Evolutionary conservation across 306 rosid genomes (phyloP).

Genomic region (Medicago lupulina): DNA sequence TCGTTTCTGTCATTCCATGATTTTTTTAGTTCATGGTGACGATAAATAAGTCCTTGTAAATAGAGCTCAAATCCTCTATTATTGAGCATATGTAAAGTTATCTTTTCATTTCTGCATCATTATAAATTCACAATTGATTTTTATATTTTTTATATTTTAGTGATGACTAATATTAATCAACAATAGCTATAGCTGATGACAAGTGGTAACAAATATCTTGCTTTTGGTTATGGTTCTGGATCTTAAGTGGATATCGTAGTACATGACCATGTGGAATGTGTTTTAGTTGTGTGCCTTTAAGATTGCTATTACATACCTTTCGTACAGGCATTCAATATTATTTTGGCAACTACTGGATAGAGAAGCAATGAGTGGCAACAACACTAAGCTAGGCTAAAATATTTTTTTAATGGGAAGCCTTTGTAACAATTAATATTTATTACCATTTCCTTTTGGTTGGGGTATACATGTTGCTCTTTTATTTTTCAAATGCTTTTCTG

Average conservation of each 20-base stretch:
- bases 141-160: too few relatives aligned
- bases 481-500: neutral
- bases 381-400: neutral
- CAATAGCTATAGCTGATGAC: neutral
- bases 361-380: slow-evolving; percentile 13
- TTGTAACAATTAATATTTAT: slow-evolving; percentile 8
- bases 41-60: slow-evolving; percentile 1
- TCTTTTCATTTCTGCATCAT: slow-evolving; percentile 1
- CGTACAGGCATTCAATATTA: slow-evolving; percentile 9
- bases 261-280: slow-evolving; percentile 5
- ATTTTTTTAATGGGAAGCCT: neutral
- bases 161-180: neutral
- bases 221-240: slow-evolving; percentile 17
- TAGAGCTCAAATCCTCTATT: slow-evolving; percentile 5
- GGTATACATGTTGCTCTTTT: slow-evolving; percentile 1
- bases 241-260: neutral
- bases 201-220: neutral
- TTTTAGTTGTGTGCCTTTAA: neutral
- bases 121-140: slow-evolving; percentile 1
- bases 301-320: neutral
- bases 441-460: slow-evolving; percentile 26
- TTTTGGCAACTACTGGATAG: slow-evolving; percentile 4
- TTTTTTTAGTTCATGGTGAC: slow-evolving; percentile 21
- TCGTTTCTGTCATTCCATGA: slow-evolving; percentile 14
- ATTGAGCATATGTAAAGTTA: neutral